phyloP scores from a whole-genome alignment of 805 yeast genomes.

The Scheffersomyces coipomensis region DNA sequence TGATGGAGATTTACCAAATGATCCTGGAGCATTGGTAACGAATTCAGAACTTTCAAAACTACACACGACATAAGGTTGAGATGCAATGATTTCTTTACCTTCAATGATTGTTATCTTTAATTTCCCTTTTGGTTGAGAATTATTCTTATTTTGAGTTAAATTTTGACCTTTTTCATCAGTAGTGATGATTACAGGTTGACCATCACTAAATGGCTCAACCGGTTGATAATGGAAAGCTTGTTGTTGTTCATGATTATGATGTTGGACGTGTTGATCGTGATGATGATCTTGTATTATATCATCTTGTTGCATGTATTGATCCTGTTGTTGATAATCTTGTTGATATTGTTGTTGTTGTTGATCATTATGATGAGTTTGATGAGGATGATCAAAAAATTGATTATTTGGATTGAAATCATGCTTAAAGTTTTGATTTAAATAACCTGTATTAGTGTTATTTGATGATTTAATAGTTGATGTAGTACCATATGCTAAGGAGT shows the following conservation, averaged over 20 bases:
- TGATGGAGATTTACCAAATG: conserved; percentile 31
- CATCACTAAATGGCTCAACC: conserved; percentile 2
- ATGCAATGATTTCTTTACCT: conserved; percentile 62
- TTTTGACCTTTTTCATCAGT: conserved; percentile 42
- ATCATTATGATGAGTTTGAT: conserved; percentile 1
- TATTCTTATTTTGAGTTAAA: conserved; percentile 19
- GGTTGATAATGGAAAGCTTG: background rate
- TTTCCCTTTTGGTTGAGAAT: conserved; percentile 70
- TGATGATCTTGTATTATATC: conserved; percentile 1
- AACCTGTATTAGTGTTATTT: conserved; percentile 14
- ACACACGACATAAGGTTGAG: conserved; percentile 87
- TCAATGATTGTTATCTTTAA: conserved; percentile 77
- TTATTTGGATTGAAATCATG: conserved; percentile 1
- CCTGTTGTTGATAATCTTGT: conserved; percentile 2
- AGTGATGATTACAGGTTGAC: conserved; percentile 32
- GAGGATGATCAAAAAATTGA: background rate
- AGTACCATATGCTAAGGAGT: conserved; percentile 68
- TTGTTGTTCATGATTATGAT: conserved; percentile 2
- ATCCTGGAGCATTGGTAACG: conserved; percentile 77
- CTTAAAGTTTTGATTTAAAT: conserved; percentile 22
- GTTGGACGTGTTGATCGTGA: conserved; percentile 6
- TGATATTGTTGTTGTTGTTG: conserved; percentile 9
- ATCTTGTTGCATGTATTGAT: conserved; percentile 4
- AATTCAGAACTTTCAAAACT: conserved; percentile 90
- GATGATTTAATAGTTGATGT: conserved; percentile 24